Conservation (phyloP, 441 rosid species). For the Arabidopsis lyrata region DNA sequence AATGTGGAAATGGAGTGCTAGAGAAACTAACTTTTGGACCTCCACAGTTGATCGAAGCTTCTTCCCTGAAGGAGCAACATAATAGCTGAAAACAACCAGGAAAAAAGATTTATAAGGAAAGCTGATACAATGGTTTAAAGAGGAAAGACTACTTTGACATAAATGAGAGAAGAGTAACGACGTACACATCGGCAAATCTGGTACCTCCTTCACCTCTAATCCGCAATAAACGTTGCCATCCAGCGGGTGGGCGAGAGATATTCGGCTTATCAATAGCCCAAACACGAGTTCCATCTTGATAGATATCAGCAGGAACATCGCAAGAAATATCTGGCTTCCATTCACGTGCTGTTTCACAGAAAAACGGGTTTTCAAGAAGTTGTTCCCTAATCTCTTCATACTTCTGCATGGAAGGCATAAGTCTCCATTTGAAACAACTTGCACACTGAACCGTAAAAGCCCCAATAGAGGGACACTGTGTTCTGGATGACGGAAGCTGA, state of each 20-base stretch:
- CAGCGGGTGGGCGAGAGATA: conserved; percentile 87
- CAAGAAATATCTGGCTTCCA: conserved; percentile 90
- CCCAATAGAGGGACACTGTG: conserved; percentile 67
- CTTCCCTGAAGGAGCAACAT: conserved; percentile 88
- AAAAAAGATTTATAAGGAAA: not conserved
- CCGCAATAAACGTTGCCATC: conserved; percentile 85
- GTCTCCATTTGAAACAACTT: conserved; percentile 89
- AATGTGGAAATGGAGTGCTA: not conserved
- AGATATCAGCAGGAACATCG: conserved; percentile 78
- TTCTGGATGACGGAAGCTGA: conserved; percentile 49
- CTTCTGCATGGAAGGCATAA: conserved; percentile 81
- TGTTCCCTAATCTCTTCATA: conserved; percentile 94
- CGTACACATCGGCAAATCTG: conserved; percentile 95
- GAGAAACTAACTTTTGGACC: conserved; percentile 69
- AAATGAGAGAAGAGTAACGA: conserved; percentile 16
- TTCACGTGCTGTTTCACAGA: conserved; percentile 68
- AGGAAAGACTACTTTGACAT: not conserved
- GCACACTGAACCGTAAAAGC: conserved; percentile 95
- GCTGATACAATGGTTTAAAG: not conserved
- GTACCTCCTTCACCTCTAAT: conserved; percentile 90
- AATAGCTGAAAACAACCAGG: conserved; percentile 66
- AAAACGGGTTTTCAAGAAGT: conserved; percentile 74
- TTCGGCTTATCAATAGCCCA: conserved; percentile 98
- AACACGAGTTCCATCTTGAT: conserved; percentile 87
- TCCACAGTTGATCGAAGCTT: conserved; percentile 88